Base-by-base conservation (phyloP, 192 early-diverging fungal species). In the Dispira parvispora region DNA sequence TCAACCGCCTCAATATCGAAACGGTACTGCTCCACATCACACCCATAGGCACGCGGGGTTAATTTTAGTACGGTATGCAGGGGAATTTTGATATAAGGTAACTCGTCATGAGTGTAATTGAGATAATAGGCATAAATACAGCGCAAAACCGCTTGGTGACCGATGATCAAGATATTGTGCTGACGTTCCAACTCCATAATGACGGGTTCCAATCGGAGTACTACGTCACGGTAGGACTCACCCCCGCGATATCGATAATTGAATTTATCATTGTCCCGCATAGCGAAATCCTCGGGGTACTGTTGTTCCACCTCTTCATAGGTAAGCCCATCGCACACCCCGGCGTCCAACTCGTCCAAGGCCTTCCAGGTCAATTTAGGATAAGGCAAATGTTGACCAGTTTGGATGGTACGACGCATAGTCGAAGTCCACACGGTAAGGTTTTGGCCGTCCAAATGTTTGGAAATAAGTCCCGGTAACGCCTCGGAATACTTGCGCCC, bases 121-220 rank as follows among this genome's bases (percentile, higher is more conserved):
- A 94, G 78, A 74, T 96, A 99, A 74, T 98, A 99, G 45, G 90
- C 92, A 69, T 99, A 98, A 58, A 99, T 87, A 69, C 91, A 94
- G 25, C 97, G 81, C 65, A 99, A 75, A 42, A 99, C 93, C 0
- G 95, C 97, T 63, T 99, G 97, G 69, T 99, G 97, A 20, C 92
- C 91, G 68, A 98, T 82, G 55, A 98, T 97, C 62, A 98, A 75
- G 56, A 98, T 95, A 65, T 89, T 88, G 68, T 92, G 87, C 71
- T 99, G 94, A 38, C 96, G 82, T 68, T 97, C 96, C 46, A 99
- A 78, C 69, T 99, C 97, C 92, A 99, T 91, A 61, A 97, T 98
- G 60, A 99, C 90, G 2, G 97, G 97, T 74, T 99, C 97, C 42
- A 98, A 69, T 42, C 94, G 82, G 66, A 92, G 75, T 11, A 99